These are phyloP conservation scores for Gracilaria domingensis DNA, from an alignment of 23 red algal genomes.

Conservation along the genomic window DNA sequence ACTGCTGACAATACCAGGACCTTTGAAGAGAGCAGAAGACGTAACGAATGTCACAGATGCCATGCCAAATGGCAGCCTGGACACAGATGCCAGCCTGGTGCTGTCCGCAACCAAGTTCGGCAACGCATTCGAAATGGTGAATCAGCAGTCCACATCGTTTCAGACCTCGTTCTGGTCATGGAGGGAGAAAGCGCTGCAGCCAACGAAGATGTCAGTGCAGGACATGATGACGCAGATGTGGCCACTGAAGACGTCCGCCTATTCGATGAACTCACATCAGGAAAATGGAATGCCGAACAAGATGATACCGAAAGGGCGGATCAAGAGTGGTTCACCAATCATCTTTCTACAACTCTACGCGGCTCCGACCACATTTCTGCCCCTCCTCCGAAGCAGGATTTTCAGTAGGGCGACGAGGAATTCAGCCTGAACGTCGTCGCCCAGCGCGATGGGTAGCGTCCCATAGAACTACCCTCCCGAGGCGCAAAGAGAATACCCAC, in stretches of 20 bases:
- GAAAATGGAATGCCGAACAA: not conserved
- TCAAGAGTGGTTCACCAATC: slow-evolving; percentile 16
- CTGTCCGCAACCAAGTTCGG: not conserved
- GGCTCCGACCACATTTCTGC: no score
- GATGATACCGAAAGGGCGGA: slow-evolving; percentile 34
- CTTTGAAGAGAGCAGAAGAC: slow-evolving; percentile 7
- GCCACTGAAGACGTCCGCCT: not conserved
- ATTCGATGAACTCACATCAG: not conserved
- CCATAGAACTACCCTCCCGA: no score
- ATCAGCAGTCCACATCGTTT: slow-evolving; percentile 24
- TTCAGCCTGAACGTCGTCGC: slow-evolving; percentile 3
- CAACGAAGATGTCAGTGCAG: not conserved
- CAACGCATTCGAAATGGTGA: not conserved
- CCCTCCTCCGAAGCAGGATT: no score
- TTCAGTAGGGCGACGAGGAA: not conserved
- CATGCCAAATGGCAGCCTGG: not conserved
- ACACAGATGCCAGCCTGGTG: slow-evolving; percentile 17
- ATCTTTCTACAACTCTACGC: no score
- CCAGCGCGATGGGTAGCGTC: no score
- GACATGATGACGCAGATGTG: no score
- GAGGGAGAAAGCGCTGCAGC: not conserved
- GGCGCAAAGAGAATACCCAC: not conserved
- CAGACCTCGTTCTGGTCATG: slow-evolving; percentile 28
- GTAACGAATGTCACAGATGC: slow-evolving; percentile 32
- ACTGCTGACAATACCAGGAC: not conserved